Conservation (phyloP, 2,329 filamentous ascomycete species). For the Cladorrhinum sp. region DNA sequence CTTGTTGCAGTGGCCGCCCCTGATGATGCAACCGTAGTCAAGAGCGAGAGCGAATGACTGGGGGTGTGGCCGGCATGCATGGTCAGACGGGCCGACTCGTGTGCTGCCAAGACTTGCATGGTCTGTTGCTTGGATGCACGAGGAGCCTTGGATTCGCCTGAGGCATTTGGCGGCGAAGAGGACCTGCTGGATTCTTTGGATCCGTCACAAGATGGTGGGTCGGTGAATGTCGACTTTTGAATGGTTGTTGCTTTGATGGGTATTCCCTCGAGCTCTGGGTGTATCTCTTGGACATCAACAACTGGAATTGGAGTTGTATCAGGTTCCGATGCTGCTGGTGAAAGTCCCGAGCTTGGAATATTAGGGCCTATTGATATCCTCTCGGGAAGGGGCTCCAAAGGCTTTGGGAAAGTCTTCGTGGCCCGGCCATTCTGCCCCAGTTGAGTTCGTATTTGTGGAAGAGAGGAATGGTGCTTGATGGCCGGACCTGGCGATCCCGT, state of each 20-base stretch:
- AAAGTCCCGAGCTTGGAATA: constrained; percentile 10
- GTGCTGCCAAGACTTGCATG: constrained; percentile 45
- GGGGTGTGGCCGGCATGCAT: constrained; percentile 64
- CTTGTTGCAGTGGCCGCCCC: constrained; percentile 38
- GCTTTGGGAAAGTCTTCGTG: background rate
- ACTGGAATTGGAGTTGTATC: constrained; percentile 41
- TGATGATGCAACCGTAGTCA: constrained; percentile 45
- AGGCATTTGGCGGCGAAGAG: constrained; percentile 31
- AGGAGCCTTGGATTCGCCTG: constrained; percentile 28
- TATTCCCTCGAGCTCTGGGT: constrained; percentile 59
- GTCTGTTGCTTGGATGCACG: constrained; percentile 42
- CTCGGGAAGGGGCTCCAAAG: constrained; percentile 15
- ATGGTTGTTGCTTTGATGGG: constrained; percentile 54
- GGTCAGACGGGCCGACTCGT: constrained; percentile 51
- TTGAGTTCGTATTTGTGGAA: constrained; percentile 8
- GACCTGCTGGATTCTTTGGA: constrained; percentile 30
- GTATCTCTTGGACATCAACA: constrained; percentile 57
- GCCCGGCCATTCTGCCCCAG: background rate
- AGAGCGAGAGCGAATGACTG: constrained; percentile 54
- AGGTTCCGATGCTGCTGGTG: constrained; percentile 20
- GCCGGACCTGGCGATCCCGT: background rate
- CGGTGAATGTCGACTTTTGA: constrained; percentile 50
- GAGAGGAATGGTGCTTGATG: constrained; percentile 5
- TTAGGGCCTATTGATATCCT: constrained; percentile 13
- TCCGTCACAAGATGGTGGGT: constrained; percentile 31